Evolutionary conservation across 2,329 filamentous ascomycete genomes (phyloP).

Genomic region (Xylaria hypoxylon): DNA sequence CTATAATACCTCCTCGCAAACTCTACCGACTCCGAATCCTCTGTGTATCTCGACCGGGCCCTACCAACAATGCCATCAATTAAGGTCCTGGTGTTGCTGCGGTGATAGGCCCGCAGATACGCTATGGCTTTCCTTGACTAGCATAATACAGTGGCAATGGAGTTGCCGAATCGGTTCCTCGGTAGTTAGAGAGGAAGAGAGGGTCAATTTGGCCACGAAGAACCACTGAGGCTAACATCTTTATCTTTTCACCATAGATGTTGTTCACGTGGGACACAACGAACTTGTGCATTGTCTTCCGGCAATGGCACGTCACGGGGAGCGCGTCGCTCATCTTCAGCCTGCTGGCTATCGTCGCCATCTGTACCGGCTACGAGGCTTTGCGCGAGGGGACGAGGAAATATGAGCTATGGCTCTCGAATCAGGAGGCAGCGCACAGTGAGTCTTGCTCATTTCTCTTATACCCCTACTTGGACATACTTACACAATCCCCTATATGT

Average conservation of each 20-base stretch:
- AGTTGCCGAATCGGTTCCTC: background rate
- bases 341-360: slow-evolving; percentile 81
- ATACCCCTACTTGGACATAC: slow-evolving; percentile 12
- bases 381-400: slow-evolving; percentile 80
- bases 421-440: slow-evolving; percentile 64
- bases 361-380: slow-evolving; percentile 94
- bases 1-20: background rate
- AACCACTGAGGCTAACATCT: slow-evolving; percentile 21
- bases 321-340: slow-evolving; percentile 82
- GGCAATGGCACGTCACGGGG: slow-evolving; percentile 85
- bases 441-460: slow-evolving; percentile 52
- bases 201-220: background rate
- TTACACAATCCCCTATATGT: background rate
- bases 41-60: background rate
- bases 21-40: background rate
- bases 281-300: slow-evolving; percentile 96
- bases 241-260: slow-evolving; percentile 71
- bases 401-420: slow-evolving; percentile 74
- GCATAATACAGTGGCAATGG: background rate
- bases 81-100: background rate
- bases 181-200: too few species aligned
- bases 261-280: slow-evolving; percentile 96
- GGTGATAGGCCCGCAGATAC: background rate
- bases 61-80: background rate
- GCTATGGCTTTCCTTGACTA: background rate